phyloP scores from a whole-genome alignment of 2,329 filamentous ascomycete species.

The Fusarium denticulatum region DNA sequence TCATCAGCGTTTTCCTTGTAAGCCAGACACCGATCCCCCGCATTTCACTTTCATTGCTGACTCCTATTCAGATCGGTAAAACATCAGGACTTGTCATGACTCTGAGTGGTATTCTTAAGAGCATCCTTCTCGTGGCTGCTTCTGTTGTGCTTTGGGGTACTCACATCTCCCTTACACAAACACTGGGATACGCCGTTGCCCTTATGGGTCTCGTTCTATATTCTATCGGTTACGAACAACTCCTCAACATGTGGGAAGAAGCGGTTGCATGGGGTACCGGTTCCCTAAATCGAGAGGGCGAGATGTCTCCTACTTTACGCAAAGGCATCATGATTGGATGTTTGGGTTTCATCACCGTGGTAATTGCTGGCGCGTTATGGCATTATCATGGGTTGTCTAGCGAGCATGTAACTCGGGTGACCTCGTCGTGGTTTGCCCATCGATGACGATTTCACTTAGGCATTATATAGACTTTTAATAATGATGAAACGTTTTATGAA shows the following conservation, averaged over 20 bases:
- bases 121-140: constrained; percentile 81
- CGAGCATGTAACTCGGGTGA: constrained; percentile 25
- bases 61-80: constrained; percentile 75
- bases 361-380: constrained; percentile 43
- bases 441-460: constrained; percentile 22
- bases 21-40: constrained; percentile 46
- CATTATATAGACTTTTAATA: constrained; percentile 34
- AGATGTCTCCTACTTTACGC: constrained; percentile 34
- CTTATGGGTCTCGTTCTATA: constrained; percentile 62
- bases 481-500: constrained; percentile 25
- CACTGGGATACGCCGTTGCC: constrained; percentile 81
- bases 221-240: constrained; percentile 54
- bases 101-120: constrained; percentile 86
- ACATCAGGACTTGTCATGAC: constrained; percentile 88
- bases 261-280: constrained; percentile 38
- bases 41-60: not conserved
- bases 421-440: constrained; percentile 38
- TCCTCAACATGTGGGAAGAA: constrained; percentile 39
- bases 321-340: constrained; percentile 37
- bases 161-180: constrained; percentile 74
- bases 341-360: constrained; percentile 41
- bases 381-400: constrained; percentile 35
- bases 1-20: constrained; percentile 88
- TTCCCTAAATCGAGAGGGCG: constrained; percentile 35
- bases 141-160: constrained; percentile 84